Percentiles rank a stretch among this genome's conserved stretches.
These are phyloP conservation scores for Microdochium trichocladiopsis DNA, from an alignment of 2,329 filamentous ascomycete species.

Conservation along the genomic window DNA sequence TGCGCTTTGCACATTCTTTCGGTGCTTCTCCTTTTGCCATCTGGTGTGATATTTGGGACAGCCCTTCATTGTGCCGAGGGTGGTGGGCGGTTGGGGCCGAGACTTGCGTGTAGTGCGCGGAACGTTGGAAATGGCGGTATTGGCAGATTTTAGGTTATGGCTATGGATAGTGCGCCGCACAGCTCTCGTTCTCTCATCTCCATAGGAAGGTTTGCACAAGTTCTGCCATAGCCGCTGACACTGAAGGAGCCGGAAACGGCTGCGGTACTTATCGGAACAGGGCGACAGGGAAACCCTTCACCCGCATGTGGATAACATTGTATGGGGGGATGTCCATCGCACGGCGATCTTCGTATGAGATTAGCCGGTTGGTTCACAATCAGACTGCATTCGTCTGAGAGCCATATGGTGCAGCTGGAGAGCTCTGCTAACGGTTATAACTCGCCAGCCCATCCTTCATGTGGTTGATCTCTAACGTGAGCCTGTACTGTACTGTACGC, in stretches of 20 bases:
- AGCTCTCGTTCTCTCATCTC: background rate
- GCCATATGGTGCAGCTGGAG: no score
- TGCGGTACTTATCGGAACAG: background rate
- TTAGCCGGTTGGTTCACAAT: no score
- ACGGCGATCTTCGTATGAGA: no score
- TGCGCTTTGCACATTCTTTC: background rate
- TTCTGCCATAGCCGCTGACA: no score
- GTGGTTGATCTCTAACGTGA: no score
- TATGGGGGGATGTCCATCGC: no score
- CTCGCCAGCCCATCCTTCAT: no score
- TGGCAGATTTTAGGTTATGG: background rate
- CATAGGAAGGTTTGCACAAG: background rate
- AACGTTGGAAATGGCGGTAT: background rate
- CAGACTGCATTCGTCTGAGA: no score
- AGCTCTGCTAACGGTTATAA: no score
- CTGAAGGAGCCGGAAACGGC: background rate
- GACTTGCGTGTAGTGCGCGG: background rate
- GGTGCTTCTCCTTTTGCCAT: background rate
- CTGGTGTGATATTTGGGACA: background rate
- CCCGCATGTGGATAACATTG: no score
- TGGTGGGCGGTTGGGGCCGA: background rate
- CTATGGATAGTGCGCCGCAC: background rate
- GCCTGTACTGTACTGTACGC: no score
- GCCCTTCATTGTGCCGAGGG: background rate
- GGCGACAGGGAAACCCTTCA: no score